A percentile compares a stretch with the other conserved stretches of the same genome.
These are phyloP conservation scores for Epichloe sp. DNA, from an alignment of 2,329 filamentous ascomycete genomes.

Conservation along the genomic window DNA sequence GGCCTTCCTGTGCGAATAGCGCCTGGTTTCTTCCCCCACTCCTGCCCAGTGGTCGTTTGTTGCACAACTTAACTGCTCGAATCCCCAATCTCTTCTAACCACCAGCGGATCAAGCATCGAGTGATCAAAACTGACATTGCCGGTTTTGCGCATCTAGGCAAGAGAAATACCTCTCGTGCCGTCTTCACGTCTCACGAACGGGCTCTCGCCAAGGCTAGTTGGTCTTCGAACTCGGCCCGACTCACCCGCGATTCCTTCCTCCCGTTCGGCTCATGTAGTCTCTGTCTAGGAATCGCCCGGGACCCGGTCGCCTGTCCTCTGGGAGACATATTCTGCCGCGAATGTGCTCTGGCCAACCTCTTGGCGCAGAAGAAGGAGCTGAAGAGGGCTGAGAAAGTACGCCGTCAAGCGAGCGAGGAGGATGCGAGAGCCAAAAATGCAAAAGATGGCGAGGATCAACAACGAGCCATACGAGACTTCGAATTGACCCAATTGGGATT, in stretches of 20 bases:
- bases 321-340: slow-evolving; percentile 88
- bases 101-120: neutral
- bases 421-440: slow-evolving; percentile 44
- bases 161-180: slow-evolving; percentile 81
- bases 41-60: neutral
- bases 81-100: neutral
- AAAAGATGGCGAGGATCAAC: slow-evolving; percentile 55
- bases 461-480: slow-evolving; percentile 65
- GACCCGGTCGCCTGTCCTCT: slow-evolving; percentile 72
- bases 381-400: slow-evolving; percentile 59
- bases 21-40: neutral
- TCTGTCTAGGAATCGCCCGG: slow-evolving; percentile 72
- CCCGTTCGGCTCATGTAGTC: slow-evolving; percentile 74
- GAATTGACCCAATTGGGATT: slow-evolving; percentile 71
- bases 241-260: slow-evolving; percentile 85
- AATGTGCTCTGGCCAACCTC: slow-evolving; percentile 87
- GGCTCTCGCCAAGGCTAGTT: slow-evolving; percentile 64
- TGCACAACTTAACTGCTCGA: neutral
- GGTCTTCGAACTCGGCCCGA: slow-evolving; percentile 72
- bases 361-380: slow-evolving; percentile 85
- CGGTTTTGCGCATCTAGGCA: slow-evolving; percentile 34
- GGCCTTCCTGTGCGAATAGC: slow-evolving; percentile 5
- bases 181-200: slow-evolving; percentile 94
- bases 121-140: neutral
- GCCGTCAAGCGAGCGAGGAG: slow-evolving; percentile 49